Conservation (phyloP, 176 grass and related monocot species). For the Aegilops longissima region DNA sequence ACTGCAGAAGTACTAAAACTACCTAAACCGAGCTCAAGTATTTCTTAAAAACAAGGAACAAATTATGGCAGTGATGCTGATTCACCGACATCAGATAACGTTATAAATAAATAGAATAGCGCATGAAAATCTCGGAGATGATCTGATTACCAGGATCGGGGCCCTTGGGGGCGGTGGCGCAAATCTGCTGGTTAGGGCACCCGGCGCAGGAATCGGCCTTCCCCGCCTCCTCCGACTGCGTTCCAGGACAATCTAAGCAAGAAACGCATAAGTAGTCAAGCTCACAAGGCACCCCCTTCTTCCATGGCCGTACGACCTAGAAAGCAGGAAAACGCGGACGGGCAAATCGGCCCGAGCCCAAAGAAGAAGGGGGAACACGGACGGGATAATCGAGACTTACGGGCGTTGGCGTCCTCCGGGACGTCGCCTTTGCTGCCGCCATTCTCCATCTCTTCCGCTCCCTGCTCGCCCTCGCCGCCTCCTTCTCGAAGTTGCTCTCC, state of each 20-base stretch:
- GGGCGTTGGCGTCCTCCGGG: slow-evolving; percentile 80
- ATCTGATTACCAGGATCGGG: slow-evolving; percentile 75
- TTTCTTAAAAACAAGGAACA: neutral
- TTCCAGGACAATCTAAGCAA: slow-evolving; percentile 77
- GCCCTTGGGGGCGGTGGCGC: slow-evolving; percentile 83
- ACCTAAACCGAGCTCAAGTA: neutral
- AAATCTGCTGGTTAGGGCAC: slow-evolving; percentile 93
- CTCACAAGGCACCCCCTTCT: neutral
- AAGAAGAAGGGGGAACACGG: neutral
- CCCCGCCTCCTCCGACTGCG: slow-evolving; percentile 77
- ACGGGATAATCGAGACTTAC: slow-evolving; percentile 34
- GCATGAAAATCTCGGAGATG: neutral
- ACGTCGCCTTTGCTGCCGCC: slow-evolving; percentile 48
- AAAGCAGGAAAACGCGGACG: neutral
- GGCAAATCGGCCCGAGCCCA: neutral
- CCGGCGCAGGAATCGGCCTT: slow-evolving; percentile 80
- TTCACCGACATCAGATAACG: neutral
- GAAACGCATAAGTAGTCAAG: neutral
- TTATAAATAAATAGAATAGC: too few species aligned
- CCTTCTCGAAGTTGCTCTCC: neutral
- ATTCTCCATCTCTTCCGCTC: slow-evolving; percentile 26
- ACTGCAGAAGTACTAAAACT: neutral
- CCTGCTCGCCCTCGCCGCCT: neutral
- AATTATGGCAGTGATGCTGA: neutral
- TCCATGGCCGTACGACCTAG: neutral